These are phyloP conservation scores for Serendipita sp. DNA, from an alignment of 768 basidiomycete species.

Conservation along the genomic window DNA sequence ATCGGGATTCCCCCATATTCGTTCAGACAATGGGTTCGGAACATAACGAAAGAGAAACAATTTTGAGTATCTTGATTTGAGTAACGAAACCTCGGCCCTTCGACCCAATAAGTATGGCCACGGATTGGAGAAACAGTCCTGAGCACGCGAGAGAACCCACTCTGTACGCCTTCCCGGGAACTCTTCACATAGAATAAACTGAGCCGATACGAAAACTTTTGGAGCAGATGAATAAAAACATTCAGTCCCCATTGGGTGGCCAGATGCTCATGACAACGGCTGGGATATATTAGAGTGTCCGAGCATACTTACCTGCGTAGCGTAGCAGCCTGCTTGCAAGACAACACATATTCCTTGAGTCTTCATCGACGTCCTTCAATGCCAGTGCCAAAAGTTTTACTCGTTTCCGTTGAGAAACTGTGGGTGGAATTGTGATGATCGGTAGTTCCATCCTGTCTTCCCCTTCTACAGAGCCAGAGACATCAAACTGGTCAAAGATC, in stretches of 20 bases:
- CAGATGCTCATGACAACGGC: too few relatives aligned
- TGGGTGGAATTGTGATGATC: constrained; percentile 38
- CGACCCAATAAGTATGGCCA: constrained; percentile 56
- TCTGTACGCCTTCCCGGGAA: constrained; percentile 37
- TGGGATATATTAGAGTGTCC: too few relatives aligned
- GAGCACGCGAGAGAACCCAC: constrained; percentile 22
- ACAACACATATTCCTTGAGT: constrained; percentile 30
- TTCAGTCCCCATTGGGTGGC: background rate
- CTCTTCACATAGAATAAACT: constrained; percentile 26
- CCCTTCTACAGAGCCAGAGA: background rate
- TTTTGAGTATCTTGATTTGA: constrained; percentile 24
- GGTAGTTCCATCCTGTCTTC: background rate
- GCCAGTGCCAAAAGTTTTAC: constrained; percentile 37
- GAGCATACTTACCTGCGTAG: constrained; percentile 35
- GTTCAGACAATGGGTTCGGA: constrained; percentile 23
- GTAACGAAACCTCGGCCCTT: constrained; percentile 24
- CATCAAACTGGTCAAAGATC: too few relatives aligned
- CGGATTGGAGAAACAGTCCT: constrained; percentile 36
- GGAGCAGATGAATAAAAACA: constrained; percentile 4
- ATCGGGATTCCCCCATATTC: constrained; percentile 45
- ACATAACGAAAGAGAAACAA: constrained; percentile 34
- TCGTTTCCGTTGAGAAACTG: constrained; percentile 38
- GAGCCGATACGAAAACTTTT: constrained; percentile 48
- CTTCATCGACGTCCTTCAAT: constrained; percentile 29
- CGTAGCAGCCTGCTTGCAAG: constrained; percentile 44